A percentile compares a stretch with the other conserved stretches of the same genome.
These are phyloP conservation scores for Fusarium irregulare DNA, from an alignment of 2,329 filamentous ascomycete genomes.

Conservation along the genomic window DNA sequence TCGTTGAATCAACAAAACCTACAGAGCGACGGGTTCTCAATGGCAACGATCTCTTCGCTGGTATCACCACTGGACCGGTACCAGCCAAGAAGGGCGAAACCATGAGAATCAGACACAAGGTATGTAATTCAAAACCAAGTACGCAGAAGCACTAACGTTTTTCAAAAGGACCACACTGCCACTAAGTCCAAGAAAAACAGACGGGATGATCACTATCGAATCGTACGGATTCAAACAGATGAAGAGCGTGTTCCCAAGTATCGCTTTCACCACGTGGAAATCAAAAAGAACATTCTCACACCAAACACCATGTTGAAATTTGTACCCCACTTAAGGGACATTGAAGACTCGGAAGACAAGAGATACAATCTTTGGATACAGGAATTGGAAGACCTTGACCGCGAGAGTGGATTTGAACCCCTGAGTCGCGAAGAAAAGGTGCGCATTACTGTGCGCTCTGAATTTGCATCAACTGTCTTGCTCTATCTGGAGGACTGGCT, in stretches of 20 bases:
- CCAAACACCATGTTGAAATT: slow-evolving; percentile 71
- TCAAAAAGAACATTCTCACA: slow-evolving; percentile 68
- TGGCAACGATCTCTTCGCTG: slow-evolving; percentile 61
- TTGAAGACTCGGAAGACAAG: slow-evolving; percentile 66
- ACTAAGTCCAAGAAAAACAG: slow-evolving; percentile 58
- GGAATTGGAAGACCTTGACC: slow-evolving; percentile 68
- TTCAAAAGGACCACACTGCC: slow-evolving; percentile 54
- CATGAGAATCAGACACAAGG: slow-evolving; percentile 65
- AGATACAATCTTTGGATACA: slow-evolving; percentile 68
- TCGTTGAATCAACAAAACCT: slow-evolving; percentile 58
- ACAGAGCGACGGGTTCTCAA: slow-evolving; percentile 55
- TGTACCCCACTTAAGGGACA: slow-evolving; percentile 68
- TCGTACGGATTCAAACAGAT: slow-evolving; percentile 62
- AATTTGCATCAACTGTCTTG: slow-evolving; percentile 63
- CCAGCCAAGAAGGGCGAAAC: slow-evolving; percentile 53
- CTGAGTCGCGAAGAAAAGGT: slow-evolving; percentile 64
- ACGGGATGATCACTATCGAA: slow-evolving; percentile 55
- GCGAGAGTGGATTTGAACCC: slow-evolving; percentile 67
- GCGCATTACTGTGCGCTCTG: slow-evolving; percentile 60
- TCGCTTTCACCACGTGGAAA: slow-evolving; percentile 69
- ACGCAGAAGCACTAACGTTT: slow-evolving; percentile 28
- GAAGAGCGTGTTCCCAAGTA: slow-evolving; percentile 67
- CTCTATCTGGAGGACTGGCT: slow-evolving; percentile 68
- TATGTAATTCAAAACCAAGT: slow-evolving; percentile 40
- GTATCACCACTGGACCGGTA: slow-evolving; percentile 53